Percentiles rank a stretch among this genome's conserved stretches.
These are phyloP conservation scores for Saccharomycopsis sp. DNA, from an alignment of 805 yeast genomes.

Conservation along the genomic window DNA sequence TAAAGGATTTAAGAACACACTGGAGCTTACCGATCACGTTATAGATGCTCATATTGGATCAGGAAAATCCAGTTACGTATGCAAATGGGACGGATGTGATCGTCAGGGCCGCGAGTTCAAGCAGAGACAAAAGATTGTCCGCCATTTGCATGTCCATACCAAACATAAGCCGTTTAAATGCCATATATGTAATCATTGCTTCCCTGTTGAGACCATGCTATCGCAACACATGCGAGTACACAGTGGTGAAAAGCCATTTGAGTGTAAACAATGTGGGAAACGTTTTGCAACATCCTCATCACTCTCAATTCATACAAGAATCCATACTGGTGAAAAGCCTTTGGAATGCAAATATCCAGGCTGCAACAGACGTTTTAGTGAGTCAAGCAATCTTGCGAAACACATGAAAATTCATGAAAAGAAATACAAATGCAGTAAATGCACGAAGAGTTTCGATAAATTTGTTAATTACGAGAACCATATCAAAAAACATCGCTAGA, in stretches of 20 bases:
- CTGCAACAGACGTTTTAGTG: conserved; percentile 81
- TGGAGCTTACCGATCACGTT: conserved; percentile 67
- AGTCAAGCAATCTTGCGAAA: conserved; percentile 80
- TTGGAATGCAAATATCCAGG: conserved; percentile 70
- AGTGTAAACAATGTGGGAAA: conserved; percentile 68
- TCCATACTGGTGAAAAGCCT: conserved; percentile 90
- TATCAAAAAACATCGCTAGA: conserved; percentile 10
- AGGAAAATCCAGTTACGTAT: conserved; percentile 62
- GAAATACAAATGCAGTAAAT: conserved; percentile 11
- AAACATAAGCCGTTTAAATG: conserved; percentile 77
- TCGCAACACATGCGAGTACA: conserved; percentile 79
- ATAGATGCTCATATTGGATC: conserved; percentile 62
- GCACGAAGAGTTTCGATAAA: conserved; percentile 20
- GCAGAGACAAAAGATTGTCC: conserved; percentile 77
- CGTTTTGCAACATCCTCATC: conserved; percentile 77
- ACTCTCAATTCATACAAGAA: conserved; percentile 73
- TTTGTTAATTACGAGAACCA: conserved; percentile 14
- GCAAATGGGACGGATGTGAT: conserved; percentile 76
- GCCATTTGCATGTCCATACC: conserved; percentile 89
- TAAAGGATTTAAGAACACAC: conserved; percentile 41
- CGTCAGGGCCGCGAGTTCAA: conserved; percentile 56
- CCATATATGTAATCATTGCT: conserved; percentile 55
- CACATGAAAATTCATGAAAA: conserved; percentile 77
- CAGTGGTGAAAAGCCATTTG: conserved; percentile 83
- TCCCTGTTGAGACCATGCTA: conserved; percentile 73